Conservation (phyloP, 257 asterid genomes). For the Echium plantagineum region DNA sequence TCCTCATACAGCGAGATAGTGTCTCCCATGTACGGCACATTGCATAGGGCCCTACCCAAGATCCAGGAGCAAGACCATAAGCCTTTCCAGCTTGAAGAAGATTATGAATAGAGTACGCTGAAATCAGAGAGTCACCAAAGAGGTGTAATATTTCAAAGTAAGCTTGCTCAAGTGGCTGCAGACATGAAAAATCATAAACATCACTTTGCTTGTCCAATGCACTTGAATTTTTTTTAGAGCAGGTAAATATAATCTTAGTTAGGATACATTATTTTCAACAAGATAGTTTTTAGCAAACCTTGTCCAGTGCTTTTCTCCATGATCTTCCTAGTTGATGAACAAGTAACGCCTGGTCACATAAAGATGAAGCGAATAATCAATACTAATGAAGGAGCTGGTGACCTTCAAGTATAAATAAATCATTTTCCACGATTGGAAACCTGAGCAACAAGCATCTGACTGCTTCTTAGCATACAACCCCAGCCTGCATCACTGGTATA, state of each 20-base stretch:
- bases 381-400: neutral
- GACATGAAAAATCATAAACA: conserved; percentile 8
- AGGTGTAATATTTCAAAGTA: conserved; percentile 65
- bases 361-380: neutral
- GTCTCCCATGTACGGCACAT: conserved; percentile 97
- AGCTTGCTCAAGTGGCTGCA: conserved; percentile 60
- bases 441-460: conserved; percentile 99
- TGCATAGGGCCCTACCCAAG: conserved; percentile 99
- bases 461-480: conserved; percentile 99
- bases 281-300: conserved; percentile 31
- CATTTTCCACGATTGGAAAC: conserved; percentile 24
- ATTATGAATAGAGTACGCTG: conserved; percentile 87
- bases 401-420: conserved; percentile 1
- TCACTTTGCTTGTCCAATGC: too few relatives aligned
- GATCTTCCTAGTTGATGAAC: conserved; percentile 76
- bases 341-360: conserved; percentile 54
- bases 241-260: neutral
- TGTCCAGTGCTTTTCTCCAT: conserved; percentile 70
- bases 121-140: conserved; percentile 73
- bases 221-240: neutral
- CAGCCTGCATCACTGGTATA: conserved; percentile 77
- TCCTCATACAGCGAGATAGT: conserved; percentile 40
- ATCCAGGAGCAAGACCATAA: conserved; percentile 87
- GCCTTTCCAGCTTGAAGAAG: conserved; percentile 86
- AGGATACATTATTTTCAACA: neutral